A percentile compares a stretch with the other conserved stretches of the same genome.
Conservation (phyloP, 116 monocot species). For the Posidonia oceanica region DNA sequence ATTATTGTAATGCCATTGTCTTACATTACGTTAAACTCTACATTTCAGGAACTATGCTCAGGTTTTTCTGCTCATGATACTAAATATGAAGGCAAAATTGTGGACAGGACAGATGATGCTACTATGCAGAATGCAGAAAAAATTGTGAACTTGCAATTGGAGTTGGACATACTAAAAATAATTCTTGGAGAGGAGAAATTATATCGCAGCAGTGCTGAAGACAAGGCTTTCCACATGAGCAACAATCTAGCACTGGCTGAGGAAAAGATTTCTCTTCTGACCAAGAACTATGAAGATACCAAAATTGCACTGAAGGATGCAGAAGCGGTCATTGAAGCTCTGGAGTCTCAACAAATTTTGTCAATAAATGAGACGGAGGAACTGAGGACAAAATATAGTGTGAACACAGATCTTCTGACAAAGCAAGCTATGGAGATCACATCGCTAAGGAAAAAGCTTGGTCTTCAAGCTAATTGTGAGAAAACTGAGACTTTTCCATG, state of each 20-base stretch:
- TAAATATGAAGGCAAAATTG: neutral
- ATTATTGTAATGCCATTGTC: neutral
- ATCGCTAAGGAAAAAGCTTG: slow-evolving; percentile 22
- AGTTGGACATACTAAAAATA: slow-evolving; percentile 74
- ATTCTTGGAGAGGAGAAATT: slow-evolving; percentile 68
- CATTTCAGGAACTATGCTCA: slow-evolving; percentile 33
- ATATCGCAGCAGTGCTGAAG: slow-evolving; percentile 30
- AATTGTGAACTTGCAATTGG: slow-evolving; percentile 58
- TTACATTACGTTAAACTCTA: neutral
- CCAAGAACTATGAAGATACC: slow-evolving; percentile 21
- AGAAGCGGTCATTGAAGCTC: slow-evolving; percentile 61
- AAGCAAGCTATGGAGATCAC: slow-evolving; percentile 37
- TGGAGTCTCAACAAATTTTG: slow-evolving; percentile 56
- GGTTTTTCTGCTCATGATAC: slow-evolving; percentile 4
- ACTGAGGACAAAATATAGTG: slow-evolving; percentile 25
- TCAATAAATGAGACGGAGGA: slow-evolving; percentile 54
- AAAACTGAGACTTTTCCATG: slow-evolving; percentile 6
- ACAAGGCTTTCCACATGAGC: slow-evolving; percentile 12
- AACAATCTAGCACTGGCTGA: slow-evolving; percentile 26
- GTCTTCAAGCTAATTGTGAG: slow-evolving; percentile 3
- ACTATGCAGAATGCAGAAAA: slow-evolving; percentile 28
- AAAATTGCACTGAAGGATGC: slow-evolving; percentile 44
- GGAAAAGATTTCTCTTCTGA: slow-evolving; percentile 15
- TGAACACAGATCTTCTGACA: slow-evolving; percentile 16
- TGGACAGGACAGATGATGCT: neutral